Conservation (phyloP, 2,329 filamentous ascomycete genomes). For the Ascomycota sp. region DNA sequence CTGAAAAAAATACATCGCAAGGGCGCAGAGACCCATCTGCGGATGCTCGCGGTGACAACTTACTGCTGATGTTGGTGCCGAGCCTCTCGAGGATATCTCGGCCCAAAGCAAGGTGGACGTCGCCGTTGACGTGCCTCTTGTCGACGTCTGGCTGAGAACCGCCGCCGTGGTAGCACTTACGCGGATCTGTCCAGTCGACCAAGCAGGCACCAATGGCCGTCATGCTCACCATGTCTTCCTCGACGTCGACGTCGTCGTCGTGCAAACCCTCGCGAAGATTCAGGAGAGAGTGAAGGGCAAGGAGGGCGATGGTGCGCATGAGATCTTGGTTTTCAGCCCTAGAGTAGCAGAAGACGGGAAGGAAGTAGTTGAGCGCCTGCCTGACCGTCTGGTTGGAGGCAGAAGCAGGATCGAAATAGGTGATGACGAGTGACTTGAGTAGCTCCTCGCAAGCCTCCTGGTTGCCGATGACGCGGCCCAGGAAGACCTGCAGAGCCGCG, state of each 20-base stretch:
- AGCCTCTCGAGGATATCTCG: conserved; percentile 58
- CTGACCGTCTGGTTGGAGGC: conserved; percentile 61
- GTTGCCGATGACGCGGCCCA: conserved; percentile 60
- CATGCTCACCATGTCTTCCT: conserved; percentile 61
- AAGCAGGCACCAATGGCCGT: conserved; percentile 62
- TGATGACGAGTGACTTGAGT: conserved; percentile 64
- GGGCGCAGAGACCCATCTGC: too few relatives aligned
- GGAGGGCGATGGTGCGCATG: conserved; percentile 55
- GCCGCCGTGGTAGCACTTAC: conserved; percentile 45
- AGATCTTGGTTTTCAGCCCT: conserved; percentile 62
- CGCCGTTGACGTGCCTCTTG: conserved; percentile 47
- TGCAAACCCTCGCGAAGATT: conserved; percentile 52
- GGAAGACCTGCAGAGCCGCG: conserved; percentile 66
- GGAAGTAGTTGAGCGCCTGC: conserved; percentile 79
- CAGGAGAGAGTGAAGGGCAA: conserved; percentile 55
- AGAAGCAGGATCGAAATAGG: conserved; percentile 79
- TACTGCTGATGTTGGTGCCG: conserved; percentile 45
- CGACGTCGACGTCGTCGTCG: conserved; percentile 55
- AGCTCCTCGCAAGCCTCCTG: conserved; percentile 46
- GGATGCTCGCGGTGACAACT: conserved; percentile 12
- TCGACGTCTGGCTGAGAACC: conserved; percentile 30
- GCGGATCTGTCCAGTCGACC: conserved; percentile 86
- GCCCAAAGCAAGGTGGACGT: conserved; percentile 65
- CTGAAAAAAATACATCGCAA: neutral
- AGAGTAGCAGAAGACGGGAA: conserved; percentile 86